Evolutionary conservation across 106 monocot species (phyloP).

Genomic region (Amphibolis antarctica): DNA sequence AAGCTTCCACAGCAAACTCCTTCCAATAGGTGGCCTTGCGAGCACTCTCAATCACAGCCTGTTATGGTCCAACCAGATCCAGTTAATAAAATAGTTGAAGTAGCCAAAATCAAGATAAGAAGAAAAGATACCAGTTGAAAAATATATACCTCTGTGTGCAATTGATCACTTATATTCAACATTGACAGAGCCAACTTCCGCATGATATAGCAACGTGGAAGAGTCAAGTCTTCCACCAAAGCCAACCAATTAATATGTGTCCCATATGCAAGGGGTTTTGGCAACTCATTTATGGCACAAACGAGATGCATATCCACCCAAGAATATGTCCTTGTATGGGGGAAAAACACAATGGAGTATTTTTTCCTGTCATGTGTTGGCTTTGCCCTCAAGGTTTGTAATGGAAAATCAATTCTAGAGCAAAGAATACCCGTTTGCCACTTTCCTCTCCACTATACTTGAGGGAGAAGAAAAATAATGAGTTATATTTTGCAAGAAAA

Average conservation of each 20-base stretch:
- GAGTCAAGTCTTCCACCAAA: slow-evolving; percentile 57
- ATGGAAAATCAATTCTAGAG: slow-evolving; percentile 54
- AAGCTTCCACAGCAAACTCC: slow-evolving; percentile 71
- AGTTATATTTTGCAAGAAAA: background rate
- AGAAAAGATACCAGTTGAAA: background rate
- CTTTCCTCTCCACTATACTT: slow-evolving; percentile 92
- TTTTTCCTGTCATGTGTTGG: slow-evolving; percentile 84
- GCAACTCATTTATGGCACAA: slow-evolving; percentile 51
- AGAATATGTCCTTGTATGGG: slow-evolving; percentile 66
- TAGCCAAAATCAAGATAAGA: background rate
- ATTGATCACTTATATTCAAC: slow-evolving; percentile 20
- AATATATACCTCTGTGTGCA: slow-evolving; percentile 60
- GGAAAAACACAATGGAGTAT: slow-evolving; percentile 73
- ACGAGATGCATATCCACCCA: slow-evolving; percentile 81
- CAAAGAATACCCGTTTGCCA: slow-evolving; percentile 91
- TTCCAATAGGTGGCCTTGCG: slow-evolving; percentile 49
- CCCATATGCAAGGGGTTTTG: slow-evolving; percentile 62
- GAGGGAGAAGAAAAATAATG: slow-evolving; percentile 5
- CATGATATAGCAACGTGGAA: slow-evolving; percentile 13
- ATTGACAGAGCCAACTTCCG: slow-evolving; percentile 15
- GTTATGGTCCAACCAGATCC: background rate
- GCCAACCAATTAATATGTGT: slow-evolving; percentile 70
- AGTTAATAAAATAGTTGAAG: background rate
- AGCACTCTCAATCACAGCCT: slow-evolving; percentile 70
- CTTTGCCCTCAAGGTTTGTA: slow-evolving; percentile 71